phyloP scores from a whole-genome alignment of 352 stramenopile species.

The Phytophthora idaei region DNA sequence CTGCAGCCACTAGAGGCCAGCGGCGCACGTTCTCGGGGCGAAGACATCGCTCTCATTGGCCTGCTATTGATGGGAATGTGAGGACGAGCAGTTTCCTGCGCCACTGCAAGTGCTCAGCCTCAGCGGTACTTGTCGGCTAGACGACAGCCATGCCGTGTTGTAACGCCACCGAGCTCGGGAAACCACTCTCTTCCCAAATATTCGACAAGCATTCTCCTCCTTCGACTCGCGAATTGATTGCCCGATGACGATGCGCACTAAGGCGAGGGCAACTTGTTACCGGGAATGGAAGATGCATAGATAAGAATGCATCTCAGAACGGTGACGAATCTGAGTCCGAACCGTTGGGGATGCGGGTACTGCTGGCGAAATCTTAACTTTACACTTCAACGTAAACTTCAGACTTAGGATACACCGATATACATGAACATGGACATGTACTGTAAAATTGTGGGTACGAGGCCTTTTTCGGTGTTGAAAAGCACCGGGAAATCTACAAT shows the following conservation, averaged over 20 bases:
- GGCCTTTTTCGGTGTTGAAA: conserved; percentile 17
- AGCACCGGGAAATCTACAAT: conserved; percentile 20
- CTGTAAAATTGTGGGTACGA: conserved; percentile 7
- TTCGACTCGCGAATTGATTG: not conserved
- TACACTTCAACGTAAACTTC: conserved; percentile 31
- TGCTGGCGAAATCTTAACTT: conserved; percentile 11
- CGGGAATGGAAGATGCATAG: conserved; percentile 10
- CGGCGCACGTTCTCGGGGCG: conserved; percentile 12
- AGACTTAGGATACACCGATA: conserved; percentile 19
- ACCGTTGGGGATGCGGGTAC: conserved; percentile 17
- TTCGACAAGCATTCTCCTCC: conserved; percentile 20
- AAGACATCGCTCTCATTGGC: conserved; percentile 7
- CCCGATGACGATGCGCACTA: conserved; percentile 15
- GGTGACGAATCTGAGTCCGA: conserved; percentile 18
- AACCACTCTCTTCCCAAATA: conserved; percentile 32
- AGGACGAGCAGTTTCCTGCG: conserved; percentile 25
- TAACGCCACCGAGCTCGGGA: conserved; percentile 27
- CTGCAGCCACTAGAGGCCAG: not conserved
- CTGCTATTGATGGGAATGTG: conserved; percentile 15
- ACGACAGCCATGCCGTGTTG: conserved; percentile 13
- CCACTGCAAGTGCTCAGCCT: conserved; percentile 10
- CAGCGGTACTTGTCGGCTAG: conserved; percentile 16
- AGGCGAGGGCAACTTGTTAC: not conserved
- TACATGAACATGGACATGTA: not conserved
- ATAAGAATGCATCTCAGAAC: conserved; percentile 19